Evolutionary conservation across 345 rosid species (phyloP).

Genomic region (Isatis tinctoria): DNA sequence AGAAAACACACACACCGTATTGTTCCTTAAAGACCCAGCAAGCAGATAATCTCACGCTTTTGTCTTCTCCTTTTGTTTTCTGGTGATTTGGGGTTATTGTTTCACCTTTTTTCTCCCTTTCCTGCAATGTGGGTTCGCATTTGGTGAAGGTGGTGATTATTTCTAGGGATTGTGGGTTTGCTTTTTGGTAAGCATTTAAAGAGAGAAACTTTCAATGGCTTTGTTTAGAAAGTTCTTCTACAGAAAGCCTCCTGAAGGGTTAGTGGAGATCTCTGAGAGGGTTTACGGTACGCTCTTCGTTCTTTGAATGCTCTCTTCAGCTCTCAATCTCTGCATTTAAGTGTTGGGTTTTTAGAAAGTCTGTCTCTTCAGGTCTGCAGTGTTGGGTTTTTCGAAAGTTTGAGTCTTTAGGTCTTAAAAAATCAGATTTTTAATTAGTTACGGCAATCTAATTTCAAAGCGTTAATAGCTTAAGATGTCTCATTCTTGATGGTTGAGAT

Average conservation of each 20-base stretch:
- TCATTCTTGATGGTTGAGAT: too few relatives aligned
- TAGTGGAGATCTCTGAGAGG: slow-evolving; percentile 80
- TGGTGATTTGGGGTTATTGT: slow-evolving; percentile 27
- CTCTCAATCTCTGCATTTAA: background rate
- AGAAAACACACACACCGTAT: slow-evolving; percentile 27
- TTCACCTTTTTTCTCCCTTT: background rate
- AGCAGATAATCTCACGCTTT: slow-evolving; percentile 21
- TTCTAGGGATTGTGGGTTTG: slow-evolving; percentile 16
- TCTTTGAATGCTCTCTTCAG: background rate
- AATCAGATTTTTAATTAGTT: background rate
- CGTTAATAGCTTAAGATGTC: too few relatives aligned
- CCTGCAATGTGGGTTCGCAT: slow-evolving; percentile 28
- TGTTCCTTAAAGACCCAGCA: slow-evolving; percentile 66
- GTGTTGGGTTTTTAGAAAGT: slow-evolving; percentile 21
- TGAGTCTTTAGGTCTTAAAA: background rate
- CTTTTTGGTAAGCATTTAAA: slow-evolving; percentile 14
- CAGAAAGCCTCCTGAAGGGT: slow-evolving; percentile 72
- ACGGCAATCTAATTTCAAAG: background rate
- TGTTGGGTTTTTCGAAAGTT: slow-evolving; percentile 14
- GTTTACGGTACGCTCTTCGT: slow-evolving; percentile 54
- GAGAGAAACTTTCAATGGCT: slow-evolving; percentile 48
- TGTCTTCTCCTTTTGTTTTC: slow-evolving; percentile 26
- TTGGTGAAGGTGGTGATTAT: slow-evolving; percentile 24
- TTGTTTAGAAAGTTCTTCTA: slow-evolving; percentile 67
- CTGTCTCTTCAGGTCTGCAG: background rate